Percentiles rank a stretch among this genome's conserved stretches.
phyloP scores from a whole-genome alignment of 306 rosid genomes.

The Quercus glauca region DNA sequence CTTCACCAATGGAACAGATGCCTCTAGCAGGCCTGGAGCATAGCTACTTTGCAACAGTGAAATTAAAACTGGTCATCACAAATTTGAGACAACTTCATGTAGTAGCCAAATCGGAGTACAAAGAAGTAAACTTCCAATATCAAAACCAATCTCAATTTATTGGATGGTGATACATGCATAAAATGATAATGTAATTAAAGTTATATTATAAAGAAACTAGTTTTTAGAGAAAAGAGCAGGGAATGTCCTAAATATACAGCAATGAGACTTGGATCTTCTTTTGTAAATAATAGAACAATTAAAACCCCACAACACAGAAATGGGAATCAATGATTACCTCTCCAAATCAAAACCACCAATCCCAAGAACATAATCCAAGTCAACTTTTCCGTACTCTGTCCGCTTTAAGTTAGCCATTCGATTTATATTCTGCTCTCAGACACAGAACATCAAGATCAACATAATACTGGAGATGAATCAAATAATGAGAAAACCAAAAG shows the following conservation, averaged over 20 bases:
- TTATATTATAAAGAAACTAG: neutral
- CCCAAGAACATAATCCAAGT: slow-evolving; percentile 96
- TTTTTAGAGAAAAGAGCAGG: neutral
- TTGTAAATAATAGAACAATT: slow-evolving; percentile 4
- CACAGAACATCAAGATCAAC: neutral
- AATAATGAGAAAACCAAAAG: neutral
- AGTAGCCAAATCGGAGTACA: too few species aligned
- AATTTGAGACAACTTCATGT: too few species aligned
- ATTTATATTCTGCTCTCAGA: slow-evolving; percentile 60
- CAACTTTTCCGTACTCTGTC: slow-evolving; percentile 90
- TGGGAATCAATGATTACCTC: slow-evolving; percentile 53
- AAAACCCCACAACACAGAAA: slow-evolving; percentile 18
- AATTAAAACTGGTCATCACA: too few species aligned
- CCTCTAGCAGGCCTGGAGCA: too few species aligned
- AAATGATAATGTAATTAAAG: neutral
- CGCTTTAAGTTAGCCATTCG: slow-evolving; percentile 76
- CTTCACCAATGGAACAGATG: too few species aligned
- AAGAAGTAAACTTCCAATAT: too few species aligned
- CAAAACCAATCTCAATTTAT: too few species aligned
- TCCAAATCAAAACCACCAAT: slow-evolving; percentile 97
- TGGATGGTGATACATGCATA: neutral
- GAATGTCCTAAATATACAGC: neutral
- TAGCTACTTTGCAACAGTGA: too few species aligned
- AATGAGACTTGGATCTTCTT: neutral
- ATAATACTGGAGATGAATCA: slow-evolving; percentile 5